These are phyloP conservation scores for Barbatosphaeria neglecta DNA, from an alignment of 495 filamentous ascomycete species.

Conservation along the genomic window DNA sequence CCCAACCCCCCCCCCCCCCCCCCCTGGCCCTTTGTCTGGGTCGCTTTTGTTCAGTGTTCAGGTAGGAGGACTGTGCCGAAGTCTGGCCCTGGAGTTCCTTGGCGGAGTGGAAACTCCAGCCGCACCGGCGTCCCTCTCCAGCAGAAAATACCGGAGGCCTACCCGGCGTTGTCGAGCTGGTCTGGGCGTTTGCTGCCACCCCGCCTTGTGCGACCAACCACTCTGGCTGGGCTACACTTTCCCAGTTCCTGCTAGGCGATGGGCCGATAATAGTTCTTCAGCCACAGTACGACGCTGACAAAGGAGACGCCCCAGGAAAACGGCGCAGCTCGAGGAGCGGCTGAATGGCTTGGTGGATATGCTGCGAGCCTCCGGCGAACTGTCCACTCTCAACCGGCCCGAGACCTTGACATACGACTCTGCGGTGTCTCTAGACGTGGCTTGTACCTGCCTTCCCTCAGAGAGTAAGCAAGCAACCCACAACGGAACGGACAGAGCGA, in stretches of 20 bases:
- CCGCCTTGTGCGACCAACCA: background rate
- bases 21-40: no score
- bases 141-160: background rate
- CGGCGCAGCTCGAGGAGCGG: conserved; percentile 20
- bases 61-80: no score
- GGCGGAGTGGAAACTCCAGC: no score
- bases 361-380: conserved; percentile 15
- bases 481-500: no score
- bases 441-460: background rate
- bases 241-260: background rate
- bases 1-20: no score
- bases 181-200: background rate
- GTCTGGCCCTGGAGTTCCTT: no score
- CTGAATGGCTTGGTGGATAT: conserved; percentile 20
- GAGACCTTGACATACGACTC: background rate
- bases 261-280: background rate
- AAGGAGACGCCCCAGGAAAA: conserved; percentile 9
- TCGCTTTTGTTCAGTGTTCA: no score
- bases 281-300: background rate
- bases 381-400: conserved; percentile 2
- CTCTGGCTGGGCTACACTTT: background rate
- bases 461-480: background rate
- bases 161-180: no score
- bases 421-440: background rate
- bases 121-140: no score